phyloP scores from a whole-genome alignment of 768 basidiomycete genomes.

The Calocybe indica region DNA sequence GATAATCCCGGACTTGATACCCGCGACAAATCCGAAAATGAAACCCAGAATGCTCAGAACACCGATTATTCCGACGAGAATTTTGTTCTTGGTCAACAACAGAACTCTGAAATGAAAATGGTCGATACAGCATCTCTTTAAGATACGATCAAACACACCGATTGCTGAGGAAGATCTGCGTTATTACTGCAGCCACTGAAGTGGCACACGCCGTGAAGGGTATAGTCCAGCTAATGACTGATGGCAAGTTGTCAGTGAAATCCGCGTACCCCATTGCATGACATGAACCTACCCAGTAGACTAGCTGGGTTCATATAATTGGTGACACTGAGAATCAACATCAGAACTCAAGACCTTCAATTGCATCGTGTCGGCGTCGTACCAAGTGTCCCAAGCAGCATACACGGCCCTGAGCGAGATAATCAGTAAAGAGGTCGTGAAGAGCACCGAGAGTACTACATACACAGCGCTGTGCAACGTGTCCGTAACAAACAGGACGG shows the following conservation, averaged over 20 bases:
- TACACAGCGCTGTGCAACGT: slow-evolving; percentile 28
- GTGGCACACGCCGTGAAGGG: slow-evolving; percentile 44
- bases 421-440: background rate
- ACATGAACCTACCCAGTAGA: slow-evolving; percentile 20
- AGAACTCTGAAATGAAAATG: slow-evolving; percentile 20
- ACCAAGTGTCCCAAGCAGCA: slow-evolving; percentile 23
- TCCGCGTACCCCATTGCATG: too few relatives aligned
- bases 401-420: slow-evolving; percentile 19
- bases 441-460: slow-evolving; percentile 6
- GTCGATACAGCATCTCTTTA: background rate
- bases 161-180: slow-evolving; percentile 41
- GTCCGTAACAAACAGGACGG: slow-evolving; percentile 23
- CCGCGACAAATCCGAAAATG: slow-evolving; percentile 36
- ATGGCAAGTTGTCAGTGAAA: too few relatives aligned
- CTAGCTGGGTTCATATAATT: slow-evolving; percentile 32
- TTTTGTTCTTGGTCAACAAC: slow-evolving; percentile 27
- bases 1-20: slow-evolving; percentile 36
- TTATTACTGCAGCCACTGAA: slow-evolving; percentile 40
- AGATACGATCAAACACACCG: slow-evolving; percentile 24
- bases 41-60: slow-evolving; percentile 32
- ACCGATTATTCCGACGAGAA: slow-evolving; percentile 28
- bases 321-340: slow-evolving; percentile 26
- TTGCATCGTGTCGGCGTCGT: background rate
- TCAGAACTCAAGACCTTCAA: slow-evolving; percentile 2
- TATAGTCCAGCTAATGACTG: slow-evolving; percentile 43